phyloP scores from a whole-genome alignment of 306 rosid species.

The Trichosanthes truncata region DNA sequence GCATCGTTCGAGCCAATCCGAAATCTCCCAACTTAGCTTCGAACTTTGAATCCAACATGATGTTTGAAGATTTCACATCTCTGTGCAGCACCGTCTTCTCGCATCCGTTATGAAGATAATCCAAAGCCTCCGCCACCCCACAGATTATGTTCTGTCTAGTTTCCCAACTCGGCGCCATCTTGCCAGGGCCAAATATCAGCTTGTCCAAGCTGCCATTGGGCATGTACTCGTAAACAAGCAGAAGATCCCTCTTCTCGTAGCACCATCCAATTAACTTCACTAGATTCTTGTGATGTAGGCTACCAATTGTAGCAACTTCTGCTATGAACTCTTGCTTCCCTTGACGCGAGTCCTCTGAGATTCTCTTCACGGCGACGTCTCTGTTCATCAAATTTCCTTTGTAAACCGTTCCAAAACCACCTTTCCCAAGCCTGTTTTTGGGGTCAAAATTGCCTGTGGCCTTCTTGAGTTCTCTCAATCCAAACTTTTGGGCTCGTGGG shows the following conservation, averaged over 20 bases:
- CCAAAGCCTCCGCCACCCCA: constrained; percentile 65
- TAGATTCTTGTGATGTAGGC: constrained; percentile 61
- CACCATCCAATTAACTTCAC: constrained; percentile 82
- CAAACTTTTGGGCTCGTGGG: constrained; percentile 35
- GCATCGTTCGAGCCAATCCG: constrained; percentile 59
- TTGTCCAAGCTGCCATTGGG: constrained; percentile 67
- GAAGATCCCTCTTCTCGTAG: constrained; percentile 57
- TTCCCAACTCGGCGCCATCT: constrained; percentile 34
- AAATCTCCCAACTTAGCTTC: constrained; percentile 59
- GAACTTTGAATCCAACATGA: constrained; percentile 56
- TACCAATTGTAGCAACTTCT: constrained; percentile 75
- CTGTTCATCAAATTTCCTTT: constrained; percentile 38
- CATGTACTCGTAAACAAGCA: constrained; percentile 81
- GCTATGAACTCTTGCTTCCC: constrained; percentile 77
- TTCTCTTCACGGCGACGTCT: constrained; percentile 63
- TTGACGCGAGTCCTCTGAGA: constrained; percentile 53
- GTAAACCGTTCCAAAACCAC: constrained; percentile 78
- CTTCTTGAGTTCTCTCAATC: constrained; percentile 29
- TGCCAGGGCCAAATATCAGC: constrained; percentile 23
- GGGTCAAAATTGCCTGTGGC: constrained; percentile 53
- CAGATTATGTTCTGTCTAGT: constrained; percentile 31
- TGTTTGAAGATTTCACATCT: constrained; percentile 68
- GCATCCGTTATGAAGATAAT: constrained; percentile 67
- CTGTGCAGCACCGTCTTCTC: constrained; percentile 62
- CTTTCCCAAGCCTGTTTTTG: constrained; percentile 62